Base-by-base conservation (phyloP, 176 grass and related monocot genomes). In the Alloteropsis semialata region DNA sequence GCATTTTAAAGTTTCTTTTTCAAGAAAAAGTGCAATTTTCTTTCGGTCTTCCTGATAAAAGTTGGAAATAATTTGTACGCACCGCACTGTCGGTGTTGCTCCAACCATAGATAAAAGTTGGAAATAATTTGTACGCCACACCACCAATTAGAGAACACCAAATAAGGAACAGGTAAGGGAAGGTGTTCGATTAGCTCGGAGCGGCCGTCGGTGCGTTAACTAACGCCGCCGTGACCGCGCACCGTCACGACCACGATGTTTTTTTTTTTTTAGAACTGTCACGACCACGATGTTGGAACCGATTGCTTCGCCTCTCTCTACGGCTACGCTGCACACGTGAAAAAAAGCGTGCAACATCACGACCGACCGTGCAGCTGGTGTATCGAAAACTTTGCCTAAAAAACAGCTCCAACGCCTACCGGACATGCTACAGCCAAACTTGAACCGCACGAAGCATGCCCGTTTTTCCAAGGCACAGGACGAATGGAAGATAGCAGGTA, bases 171-270 rank as follows among this genome's bases (percentile, higher is more conserved):
- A 28, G 5, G 4, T 1, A 19, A 11, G 3, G 0, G 19, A 64
- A n/a, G 5, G 19, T 24, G 19, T 15, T 19, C 17, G 44, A 32
- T 66, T 79, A 16, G 29, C 18, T 64, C 8, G 43, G 30, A 30
- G 37, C 30, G 12, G 29, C 0, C 32, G 60, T 66, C 61, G 44
- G 61, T 25, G 44, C 21, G 58, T 49, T 22, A 58, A 49, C 79
- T 29, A 69, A 80, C 37, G 77, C 5, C n/a, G 21, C 0, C 12
- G 16, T 25, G 77, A 81, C 77, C 65, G 57, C 84, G 55, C 69
- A 66, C 14, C 60, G 21, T 44, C 77, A 25, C 10, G 27, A 58
- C 14, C n/a, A 6, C 8, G 77, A 75, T 44, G 58, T 56, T 16
- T 19, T 46, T n/a, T n/a, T n/a, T n/a, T n/a, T n/a, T n/a, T n/a